Percentiles rank a stretch among this genome's conserved stretches.
phyloP scores from a whole-genome alignment of 345 rosid species.

The Laguncularia racemosa region DNA sequence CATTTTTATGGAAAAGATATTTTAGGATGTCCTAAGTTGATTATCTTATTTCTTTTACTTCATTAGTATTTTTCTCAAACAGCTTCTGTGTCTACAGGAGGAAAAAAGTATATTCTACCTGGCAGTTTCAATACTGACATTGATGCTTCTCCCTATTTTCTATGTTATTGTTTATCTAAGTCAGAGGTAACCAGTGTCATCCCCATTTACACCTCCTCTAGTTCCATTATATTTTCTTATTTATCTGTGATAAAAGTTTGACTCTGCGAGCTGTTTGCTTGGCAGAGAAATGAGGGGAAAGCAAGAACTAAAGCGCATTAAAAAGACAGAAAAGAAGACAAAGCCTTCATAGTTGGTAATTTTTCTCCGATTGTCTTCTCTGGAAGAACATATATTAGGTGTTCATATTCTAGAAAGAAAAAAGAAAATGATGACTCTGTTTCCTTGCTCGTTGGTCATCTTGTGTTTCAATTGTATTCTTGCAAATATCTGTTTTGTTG shows the following conservation, averaged over 20 bases:
- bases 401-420: too few relatives aligned
- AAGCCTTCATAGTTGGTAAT: slow-evolving; percentile 42
- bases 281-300: slow-evolving; percentile 64
- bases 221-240: background rate
- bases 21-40: background rate
- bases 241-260: slow-evolving; percentile 9
- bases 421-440: too few relatives aligned
- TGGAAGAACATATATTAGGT: too few relatives aligned
- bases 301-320: slow-evolving; percentile 73
- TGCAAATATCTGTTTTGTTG: too few relatives aligned
- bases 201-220: background rate
- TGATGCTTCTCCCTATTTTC: slow-evolving; percentile 88
- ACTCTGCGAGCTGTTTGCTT: slow-evolving; percentile 8
- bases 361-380: too few relatives aligned
- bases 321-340: slow-evolving; percentile 39
- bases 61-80: background rate
- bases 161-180: slow-evolving; percentile 66
- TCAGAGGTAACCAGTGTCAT: slow-evolving; percentile 46
- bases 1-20: background rate
- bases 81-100: slow-evolving; percentile 45
- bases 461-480: too few relatives aligned
- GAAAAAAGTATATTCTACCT: slow-evolving; percentile 56
- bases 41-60: background rate
- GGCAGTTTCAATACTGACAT: slow-evolving; percentile 62
- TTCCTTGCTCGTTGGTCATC: too few relatives aligned